Evolutionary conservation across 2,329 filamentous ascomycete species (phyloP).

Genomic region (Penicillium brasilianum): DNA sequence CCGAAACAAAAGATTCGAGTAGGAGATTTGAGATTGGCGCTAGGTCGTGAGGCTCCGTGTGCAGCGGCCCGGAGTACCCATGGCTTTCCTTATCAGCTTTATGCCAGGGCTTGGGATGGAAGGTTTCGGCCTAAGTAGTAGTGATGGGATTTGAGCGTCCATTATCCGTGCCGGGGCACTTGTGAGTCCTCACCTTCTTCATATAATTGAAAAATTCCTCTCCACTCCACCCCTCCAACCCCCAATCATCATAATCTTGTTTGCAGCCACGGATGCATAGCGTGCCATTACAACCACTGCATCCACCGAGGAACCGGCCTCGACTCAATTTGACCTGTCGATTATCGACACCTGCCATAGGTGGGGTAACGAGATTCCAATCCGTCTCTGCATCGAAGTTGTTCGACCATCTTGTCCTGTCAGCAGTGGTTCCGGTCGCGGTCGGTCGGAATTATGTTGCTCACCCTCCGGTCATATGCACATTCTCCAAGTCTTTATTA

Average conservation of each 20-base stretch:
- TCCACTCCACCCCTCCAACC: conserved; percentile 59
- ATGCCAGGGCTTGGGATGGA: conserved; percentile 64
- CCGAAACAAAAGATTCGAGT: conserved; percentile 59
- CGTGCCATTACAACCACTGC: conserved; percentile 52
- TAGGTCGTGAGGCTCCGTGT: conserved; percentile 63
- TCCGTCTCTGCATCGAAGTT: conserved; percentile 51
- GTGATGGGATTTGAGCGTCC: not conserved
- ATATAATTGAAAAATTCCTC: conserved; percentile 63
- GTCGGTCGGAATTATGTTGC: not conserved
- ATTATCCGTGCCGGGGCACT: not conserved
- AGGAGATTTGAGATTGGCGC: conserved; percentile 63
- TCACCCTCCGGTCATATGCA: conserved; percentile 52
- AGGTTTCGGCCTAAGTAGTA: conserved; percentile 56
- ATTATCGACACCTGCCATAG: conserved; percentile 47
- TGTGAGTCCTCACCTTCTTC: conserved; percentile 51
- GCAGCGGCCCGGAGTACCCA: conserved; percentile 58
- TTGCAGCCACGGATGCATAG: conserved; percentile 50
- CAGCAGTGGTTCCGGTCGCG: not conserved
- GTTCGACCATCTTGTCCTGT: conserved; percentile 44
- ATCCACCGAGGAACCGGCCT: conserved; percentile 51
- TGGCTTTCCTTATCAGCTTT: conserved; percentile 55
- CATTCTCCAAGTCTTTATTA: conserved; percentile 52
- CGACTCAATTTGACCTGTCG: conserved; percentile 51
- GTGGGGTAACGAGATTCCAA: conserved; percentile 51
- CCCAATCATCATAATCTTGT: conserved; percentile 62